Evolutionary conservation across 352 stramenopile species (phyloP).

Genomic region (Phytophthora uliginosa): DNA sequence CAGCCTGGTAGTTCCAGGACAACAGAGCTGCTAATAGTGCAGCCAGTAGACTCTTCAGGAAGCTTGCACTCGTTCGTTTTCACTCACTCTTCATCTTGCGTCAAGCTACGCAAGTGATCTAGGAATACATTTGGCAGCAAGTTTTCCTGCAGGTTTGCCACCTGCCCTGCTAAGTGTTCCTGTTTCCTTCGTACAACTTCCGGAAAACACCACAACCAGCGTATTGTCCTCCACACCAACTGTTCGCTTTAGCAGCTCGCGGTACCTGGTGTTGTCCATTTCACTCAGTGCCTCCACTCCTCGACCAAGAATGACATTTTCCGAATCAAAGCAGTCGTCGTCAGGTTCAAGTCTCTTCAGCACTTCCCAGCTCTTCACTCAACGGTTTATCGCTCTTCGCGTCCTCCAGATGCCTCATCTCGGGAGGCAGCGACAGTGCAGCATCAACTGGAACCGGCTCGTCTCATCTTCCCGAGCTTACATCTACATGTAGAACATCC

Average conservation of each 20-base stretch:
- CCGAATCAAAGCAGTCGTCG: conserved; percentile 16
- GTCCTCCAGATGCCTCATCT: conserved; percentile 15
- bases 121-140: neutral
- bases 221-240: no score
- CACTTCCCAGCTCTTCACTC: conserved; percentile 10
- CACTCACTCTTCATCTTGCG: neutral
- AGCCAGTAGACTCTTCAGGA: no score
- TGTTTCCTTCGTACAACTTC: neutral
- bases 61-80: no score
- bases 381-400: conserved; percentile 4
- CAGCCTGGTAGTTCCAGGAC: no score
- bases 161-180: neutral
- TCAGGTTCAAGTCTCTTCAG: conserved; percentile 2
- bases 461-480: no score
- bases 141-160: neutral
- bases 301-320: conserved; percentile 7
- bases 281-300: conserved; percentile 19
- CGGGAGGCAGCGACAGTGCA: conserved; percentile 13
- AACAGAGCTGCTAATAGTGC: no score
- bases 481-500: no score
- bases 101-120: neutral
- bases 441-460: no score
- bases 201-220: neutral
- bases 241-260: conserved; percentile 19
- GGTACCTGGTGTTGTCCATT: conserved; percentile 16